Evolutionary conservation across 306 rosid genomes (phyloP).

Genomic region (Casuarina equisetifolia): DNA sequence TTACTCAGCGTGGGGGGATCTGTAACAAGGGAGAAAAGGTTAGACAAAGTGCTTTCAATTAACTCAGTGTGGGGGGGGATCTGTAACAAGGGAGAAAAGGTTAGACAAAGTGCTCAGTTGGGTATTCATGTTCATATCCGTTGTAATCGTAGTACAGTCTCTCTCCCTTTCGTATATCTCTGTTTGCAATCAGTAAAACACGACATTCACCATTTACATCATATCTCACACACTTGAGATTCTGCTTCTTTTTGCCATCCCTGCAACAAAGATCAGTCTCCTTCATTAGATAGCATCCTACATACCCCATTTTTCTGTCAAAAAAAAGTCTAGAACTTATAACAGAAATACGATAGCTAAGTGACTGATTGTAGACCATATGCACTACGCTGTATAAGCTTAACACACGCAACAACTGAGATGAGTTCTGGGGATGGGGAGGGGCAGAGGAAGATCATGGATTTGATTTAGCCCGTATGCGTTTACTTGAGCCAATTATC

Average conservation of each 20-base stretch:
- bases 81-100: neutral
- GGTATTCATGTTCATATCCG: constrained; percentile 87
- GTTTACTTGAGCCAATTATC: neutral
- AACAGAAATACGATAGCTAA: neutral
- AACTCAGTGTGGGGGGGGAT: neutral
- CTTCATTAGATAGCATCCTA: constrained; percentile 3
- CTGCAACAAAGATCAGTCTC: constrained; percentile 41
- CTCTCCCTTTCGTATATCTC: constrained; percentile 90
- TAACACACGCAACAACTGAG: neutral
- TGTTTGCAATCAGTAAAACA: constrained; percentile 74
- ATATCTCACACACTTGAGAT: constrained; percentile 81
- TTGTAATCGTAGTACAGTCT: constrained; percentile 93
- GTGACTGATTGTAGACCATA: neutral
- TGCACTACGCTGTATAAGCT: neutral
- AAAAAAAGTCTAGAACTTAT: neutral
- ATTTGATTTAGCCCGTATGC: neutral
- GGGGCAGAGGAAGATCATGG: neutral
- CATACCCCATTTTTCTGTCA: neutral
- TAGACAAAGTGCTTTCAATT: constrained; percentile 61
- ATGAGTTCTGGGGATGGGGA: neutral
- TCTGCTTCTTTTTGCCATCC: constrained; percentile 90
- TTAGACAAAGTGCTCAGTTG: constrained; percentile 82
- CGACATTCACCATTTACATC: constrained; percentile 75
- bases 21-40: neutral
- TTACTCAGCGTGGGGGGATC: neutral